These are phyloP conservation scores for Leptographium flavum DNA, from an alignment of 2,329 filamentous ascomycete genomes.

Conservation along the genomic window DNA sequence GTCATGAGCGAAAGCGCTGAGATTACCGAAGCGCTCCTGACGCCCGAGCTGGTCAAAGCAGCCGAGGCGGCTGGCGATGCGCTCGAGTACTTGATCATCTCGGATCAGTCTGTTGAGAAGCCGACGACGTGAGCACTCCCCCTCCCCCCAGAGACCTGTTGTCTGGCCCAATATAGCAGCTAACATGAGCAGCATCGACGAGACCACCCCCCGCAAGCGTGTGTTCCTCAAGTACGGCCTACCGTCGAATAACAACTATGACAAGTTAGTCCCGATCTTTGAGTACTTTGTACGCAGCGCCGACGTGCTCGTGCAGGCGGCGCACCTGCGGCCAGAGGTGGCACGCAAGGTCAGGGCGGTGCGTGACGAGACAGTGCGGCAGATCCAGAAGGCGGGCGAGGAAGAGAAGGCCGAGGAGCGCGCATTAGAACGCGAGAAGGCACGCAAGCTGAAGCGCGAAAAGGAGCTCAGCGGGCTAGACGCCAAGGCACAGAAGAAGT, in stretches of 20 bases:
- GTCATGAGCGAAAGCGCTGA: conserved; percentile 97
- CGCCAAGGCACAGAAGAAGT: conserved; percentile 77
- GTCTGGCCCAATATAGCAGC: too few species aligned
- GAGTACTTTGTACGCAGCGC: conserved; percentile 70
- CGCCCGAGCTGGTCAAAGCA: conserved; percentile 71
- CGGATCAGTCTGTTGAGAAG: conserved; percentile 79
- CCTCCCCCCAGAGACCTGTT: too few species aligned
- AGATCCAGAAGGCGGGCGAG: conserved; percentile 67
- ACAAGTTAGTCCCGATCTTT: conserved; percentile 59
- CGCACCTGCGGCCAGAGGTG: conserved; percentile 84
- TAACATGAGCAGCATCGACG: conserved; percentile 59
- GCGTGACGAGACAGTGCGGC: conserved; percentile 67
- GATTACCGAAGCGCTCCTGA: conserved; percentile 76
- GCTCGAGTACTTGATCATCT: conserved; percentile 77
- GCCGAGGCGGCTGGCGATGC: conserved; percentile 64
- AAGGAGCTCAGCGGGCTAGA: conserved; percentile 62
- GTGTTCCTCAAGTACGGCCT: conserved; percentile 65
- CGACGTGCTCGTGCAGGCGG: conserved; percentile 61
- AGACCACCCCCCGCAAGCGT: conserved; percentile 75
- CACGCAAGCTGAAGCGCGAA: conserved; percentile 83
- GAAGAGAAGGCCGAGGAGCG: conserved; percentile 71
- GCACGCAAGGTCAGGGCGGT: conserved; percentile 66
- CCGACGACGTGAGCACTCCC: conserved; percentile 57
- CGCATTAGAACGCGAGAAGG: conserved; percentile 53
- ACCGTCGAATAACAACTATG: conserved; percentile 48